Evolutionary conservation across 768 basidiomycete species (phyloP).

Genomic region (Hygrocybe punicea): DNA sequence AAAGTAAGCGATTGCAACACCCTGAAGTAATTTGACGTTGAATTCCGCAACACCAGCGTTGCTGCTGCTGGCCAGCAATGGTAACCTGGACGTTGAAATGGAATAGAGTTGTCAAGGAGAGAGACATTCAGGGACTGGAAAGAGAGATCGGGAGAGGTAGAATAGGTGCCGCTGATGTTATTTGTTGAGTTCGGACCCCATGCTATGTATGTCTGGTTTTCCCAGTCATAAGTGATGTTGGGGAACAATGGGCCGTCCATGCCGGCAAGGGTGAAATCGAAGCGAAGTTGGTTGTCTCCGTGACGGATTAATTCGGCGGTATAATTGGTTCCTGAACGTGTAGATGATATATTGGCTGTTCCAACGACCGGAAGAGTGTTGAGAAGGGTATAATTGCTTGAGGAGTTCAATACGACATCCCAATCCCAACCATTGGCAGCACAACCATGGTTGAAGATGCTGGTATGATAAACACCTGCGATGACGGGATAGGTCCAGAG

Average conservation of each 20-base stretch:
- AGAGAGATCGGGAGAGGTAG: background rate
- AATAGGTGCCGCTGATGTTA: background rate
- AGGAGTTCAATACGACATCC: background rate
- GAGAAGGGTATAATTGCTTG: background rate
- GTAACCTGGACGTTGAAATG: background rate
- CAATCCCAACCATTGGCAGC: background rate
- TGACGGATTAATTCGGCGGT: background rate
- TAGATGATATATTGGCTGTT: background rate
- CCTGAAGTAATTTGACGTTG: background rate
- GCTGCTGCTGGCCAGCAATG: background rate
- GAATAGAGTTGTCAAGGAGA: background rate
- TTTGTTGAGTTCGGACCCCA: background rate
- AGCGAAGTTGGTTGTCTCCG: background rate
- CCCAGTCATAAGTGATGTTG: background rate
- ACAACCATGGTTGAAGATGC: background rate
- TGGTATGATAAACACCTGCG: background rate
- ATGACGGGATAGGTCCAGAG: background rate
- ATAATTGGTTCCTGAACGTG: background rate
- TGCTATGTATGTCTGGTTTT: background rate
- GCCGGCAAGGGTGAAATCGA: background rate
- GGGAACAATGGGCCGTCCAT: background rate
- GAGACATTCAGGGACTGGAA: background rate
- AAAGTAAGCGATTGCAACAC: background rate
- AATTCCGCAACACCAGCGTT: background rate
- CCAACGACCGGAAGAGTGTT: background rate